Percentiles rank a stretch among this genome's conserved stretches.
Evolutionary conservation across 805 yeast species (phyloP).

Genomic region (Starmerella apis): DNA sequence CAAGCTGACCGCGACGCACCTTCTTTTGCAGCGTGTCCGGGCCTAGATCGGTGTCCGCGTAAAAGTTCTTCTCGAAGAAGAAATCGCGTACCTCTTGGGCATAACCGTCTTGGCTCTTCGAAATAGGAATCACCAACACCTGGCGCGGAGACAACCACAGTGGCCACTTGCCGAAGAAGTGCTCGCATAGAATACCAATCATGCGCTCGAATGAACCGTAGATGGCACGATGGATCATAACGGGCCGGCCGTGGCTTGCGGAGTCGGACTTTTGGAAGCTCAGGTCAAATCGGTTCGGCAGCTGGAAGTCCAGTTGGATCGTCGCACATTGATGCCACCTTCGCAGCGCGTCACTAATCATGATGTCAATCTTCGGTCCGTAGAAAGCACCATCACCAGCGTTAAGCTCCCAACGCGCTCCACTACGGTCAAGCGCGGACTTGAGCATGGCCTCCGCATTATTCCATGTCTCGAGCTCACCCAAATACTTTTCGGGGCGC

Average conservation of each 20-base stretch:
- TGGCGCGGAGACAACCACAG: slow-evolving; percentile 99
- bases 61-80: slow-evolving; percentile 60
- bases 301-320: slow-evolving; percentile 95
- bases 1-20: slow-evolving; percentile 91
- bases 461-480: slow-evolving; percentile 91
- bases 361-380: slow-evolving; percentile 96
- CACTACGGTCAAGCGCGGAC: slow-evolving; percentile 71
- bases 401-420: slow-evolving; percentile 87
- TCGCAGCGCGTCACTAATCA: slow-evolving; percentile 84
- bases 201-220: slow-evolving; percentile 97
- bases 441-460: slow-evolving; percentile 78
- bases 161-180: slow-evolving; percentile 99
- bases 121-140: slow-evolving; percentile 91
- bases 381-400: slow-evolving; percentile 95
- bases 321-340: slow-evolving; percentile 99
- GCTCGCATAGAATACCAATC: slow-evolving; percentile 97
- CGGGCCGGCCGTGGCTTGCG: slow-evolving; percentile 61
- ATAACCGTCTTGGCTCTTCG: slow-evolving; percentile 82
- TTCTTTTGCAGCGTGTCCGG: slow-evolving; percentile 98
- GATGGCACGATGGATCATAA: slow-evolving; percentile 98
- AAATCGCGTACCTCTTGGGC: slow-evolving; percentile 69
- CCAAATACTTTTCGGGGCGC: slow-evolving; percentile 92
- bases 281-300: slow-evolving; percentile 86
- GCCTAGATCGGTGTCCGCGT: slow-evolving; percentile 82
- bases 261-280: slow-evolving; percentile 52